A percentile compares a stretch with the other conserved stretches of the same genome.
Conservation (phyloP, 1,284 basidiomycete species). For the Clitocybe nebularis region DNA sequence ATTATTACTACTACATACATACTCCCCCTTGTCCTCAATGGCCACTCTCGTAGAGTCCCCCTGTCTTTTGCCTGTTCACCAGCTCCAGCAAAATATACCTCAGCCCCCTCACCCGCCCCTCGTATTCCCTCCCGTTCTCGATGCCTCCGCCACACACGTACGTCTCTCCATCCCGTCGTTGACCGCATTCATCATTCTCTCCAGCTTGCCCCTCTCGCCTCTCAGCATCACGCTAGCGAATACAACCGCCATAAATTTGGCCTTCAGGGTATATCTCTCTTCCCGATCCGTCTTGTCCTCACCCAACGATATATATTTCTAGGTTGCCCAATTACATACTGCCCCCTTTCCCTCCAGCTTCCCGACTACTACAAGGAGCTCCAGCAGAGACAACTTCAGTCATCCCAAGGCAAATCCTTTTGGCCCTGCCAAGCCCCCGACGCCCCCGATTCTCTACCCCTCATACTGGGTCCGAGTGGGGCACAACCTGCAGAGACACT, state of each 20-base stretch:
- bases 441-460: constrained; percentile 21
- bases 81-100: not conserved
- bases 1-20: not conserved
- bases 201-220: constrained; percentile 60
- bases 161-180: not conserved
- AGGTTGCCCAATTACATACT: constrained; percentile 60
- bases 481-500: constrained; percentile 16
- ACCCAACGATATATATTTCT: constrained; percentile 1
- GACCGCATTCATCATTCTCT: not conserved
- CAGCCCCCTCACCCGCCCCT: not conserved
- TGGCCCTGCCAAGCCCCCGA: constrained; percentile 37
- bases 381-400: constrained; percentile 55
- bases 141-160: not conserved
- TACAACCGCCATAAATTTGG: constrained; percentile 80
- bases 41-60: not conserved
- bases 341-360: constrained; percentile 67
- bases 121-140: not conserved
- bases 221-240: constrained; percentile 78
- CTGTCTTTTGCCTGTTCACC: not conserved
- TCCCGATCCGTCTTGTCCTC: not conserved
- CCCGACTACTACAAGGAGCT: constrained; percentile 63
- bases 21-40: too few species aligned
- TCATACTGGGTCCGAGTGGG: constrained; percentile 27
- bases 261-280: constrained; percentile 43
- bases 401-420: constrained; percentile 45